phyloP scores from a whole-genome alignment of 495 filamentous ascomycete genomes.

The Aspergillus sparsus region DNA sequence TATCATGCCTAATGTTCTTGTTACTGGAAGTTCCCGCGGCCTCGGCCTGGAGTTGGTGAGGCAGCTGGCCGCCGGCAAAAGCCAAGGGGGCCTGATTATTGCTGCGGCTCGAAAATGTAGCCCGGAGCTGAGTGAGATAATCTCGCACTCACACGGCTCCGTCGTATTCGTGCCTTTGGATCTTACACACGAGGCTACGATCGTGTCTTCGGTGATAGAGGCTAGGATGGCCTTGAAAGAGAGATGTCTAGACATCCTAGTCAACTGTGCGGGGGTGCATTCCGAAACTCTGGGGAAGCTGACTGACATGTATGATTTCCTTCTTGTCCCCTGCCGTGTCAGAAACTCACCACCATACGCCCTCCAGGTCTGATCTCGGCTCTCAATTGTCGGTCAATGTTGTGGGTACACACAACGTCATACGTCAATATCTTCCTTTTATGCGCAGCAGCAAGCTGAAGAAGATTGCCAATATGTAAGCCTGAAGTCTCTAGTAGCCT shows the following conservation, averaged over 20 bases:
- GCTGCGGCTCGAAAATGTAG: conserved; percentile 34
- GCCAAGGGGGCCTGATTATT: conserved; percentile 36
- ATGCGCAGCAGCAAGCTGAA: conserved; percentile 39
- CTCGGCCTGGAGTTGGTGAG: conserved; percentile 19
- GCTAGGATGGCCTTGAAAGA: conserved; percentile 32
- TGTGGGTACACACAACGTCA: conserved; percentile 39
- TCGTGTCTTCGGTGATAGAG: conserved; percentile 39
- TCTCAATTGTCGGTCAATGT: conserved; percentile 42
- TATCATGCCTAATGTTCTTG: conserved; percentile 3
- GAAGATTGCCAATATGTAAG: conserved; percentile 48
- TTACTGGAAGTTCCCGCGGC: conserved; percentile 11
- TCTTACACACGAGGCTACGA: conserved; percentile 33
- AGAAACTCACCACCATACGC: too few relatives aligned
- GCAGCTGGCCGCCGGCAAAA: conserved; percentile 19
- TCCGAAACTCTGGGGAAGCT: conserved; percentile 23
- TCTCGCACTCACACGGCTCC: conserved; percentile 22
- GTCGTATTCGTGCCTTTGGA: conserved; percentile 47
- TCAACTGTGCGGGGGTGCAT: conserved; percentile 47
- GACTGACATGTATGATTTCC: conserved; percentile 28
- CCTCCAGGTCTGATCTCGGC: conserved; percentile 33
- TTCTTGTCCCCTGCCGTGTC: too few relatives aligned
- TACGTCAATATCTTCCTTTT: conserved; percentile 38
- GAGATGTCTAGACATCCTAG: conserved; percentile 46
- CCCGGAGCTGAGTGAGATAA: conserved; percentile 26
- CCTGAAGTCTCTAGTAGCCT: neutral